Base-by-base conservation (phyloP, 2,329 filamentous ascomycete species). In the Lecanosticta acicola region DNA sequence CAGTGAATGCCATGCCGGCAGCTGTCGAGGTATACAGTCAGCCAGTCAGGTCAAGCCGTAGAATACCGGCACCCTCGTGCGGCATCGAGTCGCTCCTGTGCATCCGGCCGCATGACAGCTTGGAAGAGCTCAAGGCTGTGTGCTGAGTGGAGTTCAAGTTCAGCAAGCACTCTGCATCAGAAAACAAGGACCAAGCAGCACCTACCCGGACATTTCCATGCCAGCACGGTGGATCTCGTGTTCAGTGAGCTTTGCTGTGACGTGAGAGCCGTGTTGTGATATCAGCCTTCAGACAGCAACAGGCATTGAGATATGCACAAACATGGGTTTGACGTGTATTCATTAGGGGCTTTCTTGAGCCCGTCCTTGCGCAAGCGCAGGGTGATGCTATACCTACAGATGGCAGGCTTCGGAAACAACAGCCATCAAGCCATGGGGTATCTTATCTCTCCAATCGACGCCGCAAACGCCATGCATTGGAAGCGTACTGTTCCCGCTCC, bases 351-450 rank as follows among this genome's bases (percentile, higher is more conserved):
- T 48, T 47, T n/a, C n/a, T n/a, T 51, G 53, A 47, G 49, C 57
- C 56, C 54, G 51, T 55, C 54, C 58, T 55, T 57, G 55, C 59
- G 53, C 56, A 61, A 58, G 41, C 51, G 57, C 56, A 47, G 55
- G 57, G 57, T 41, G 41, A 45, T 52, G 50, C 53, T 50, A 50
- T 60, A 57, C 53, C 54, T 60, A 59, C 49, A 54, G 44, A 38
- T 49, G 41, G 51, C 49, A 43, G 57, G 57, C 58, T 57, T 57
- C 45, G 48, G 57, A 55, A 60, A 56, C 50, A 59, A 57, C 55
- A 59, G 51, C 55, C 58, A 57, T 57, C 29, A 45, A 49, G 48
- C 51, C 51, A 50, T 45, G 37, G 54, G 52, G 52, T 53, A 55
- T 54, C 50, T 52, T 46, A 35, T 39, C 43, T 48, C 37, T 49